Evolutionary conservation across 345 rosid genomes (phyloP), one percentile per base, ranked within the genome.

Genomic region (Eucalyptus leucophloia): DNA sequence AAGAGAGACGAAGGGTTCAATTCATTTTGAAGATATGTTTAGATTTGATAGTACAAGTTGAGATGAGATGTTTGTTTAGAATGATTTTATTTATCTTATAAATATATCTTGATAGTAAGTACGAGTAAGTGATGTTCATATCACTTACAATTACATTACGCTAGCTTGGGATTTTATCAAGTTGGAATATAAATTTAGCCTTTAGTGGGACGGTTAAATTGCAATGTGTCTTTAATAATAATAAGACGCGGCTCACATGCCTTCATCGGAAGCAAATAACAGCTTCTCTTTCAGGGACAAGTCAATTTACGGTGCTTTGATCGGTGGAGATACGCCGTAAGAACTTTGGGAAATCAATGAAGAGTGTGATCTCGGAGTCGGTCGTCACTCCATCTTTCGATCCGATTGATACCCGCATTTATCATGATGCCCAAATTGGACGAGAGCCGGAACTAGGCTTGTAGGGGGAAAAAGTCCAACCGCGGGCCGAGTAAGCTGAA

Each of bases 11-110:
- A 34, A 10, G 3, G 4, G 26, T 69, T 9, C 2, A 21, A 69
- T 34, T 18, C 2, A 0, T 67, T 9, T 67, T 0, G 2, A 17
- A 16, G 2, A 67, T 34, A 32, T 8, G 12, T 67, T 0, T 5
- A 16, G 4, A 32, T 0, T 67, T 0, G 12, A 69, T 69, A 17
- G 3, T 34, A 69, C 1, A 8, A 19, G 2, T 34, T 1, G 44
- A 37, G 4, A 69, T 19, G 44, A 69, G 2, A 32, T 34, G 4
- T 3, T 32, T 8, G 13, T 34, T 21, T 1, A 69, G 2, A 34
- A 0, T 9, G 34, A 19, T 32, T 69, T 18, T 34, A 17, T 34
- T 7, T 21, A 19, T 77, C 16, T 7, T 21, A 21, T 40, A 8
- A 12, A 77, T 23, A 77, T 21, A 40, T 21, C 1, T 37, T 8